A percentile compares a stretch with the other conserved stretches of the same genome.
Evolutionary conservation across 1,284 basidiomycete genomes (phyloP).

Genomic region (Mycena citricolor): DNA sequence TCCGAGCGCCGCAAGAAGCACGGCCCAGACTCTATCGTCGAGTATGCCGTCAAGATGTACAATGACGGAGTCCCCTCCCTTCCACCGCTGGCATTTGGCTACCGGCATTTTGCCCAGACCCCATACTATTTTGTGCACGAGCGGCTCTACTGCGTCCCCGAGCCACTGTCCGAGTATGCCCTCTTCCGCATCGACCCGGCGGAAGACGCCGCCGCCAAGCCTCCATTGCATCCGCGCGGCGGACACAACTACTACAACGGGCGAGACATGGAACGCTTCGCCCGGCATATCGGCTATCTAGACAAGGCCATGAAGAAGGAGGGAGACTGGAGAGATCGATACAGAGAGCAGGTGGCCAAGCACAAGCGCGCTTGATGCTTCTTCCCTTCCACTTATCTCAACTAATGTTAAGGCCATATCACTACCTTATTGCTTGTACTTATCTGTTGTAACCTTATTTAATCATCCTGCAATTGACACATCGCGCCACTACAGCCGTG

Average conservation of each 20-base stretch:
- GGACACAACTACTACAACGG: constrained; percentile 63
- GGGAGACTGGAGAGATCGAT: constrained; percentile 32
- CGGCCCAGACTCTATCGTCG: constrained; percentile 40
- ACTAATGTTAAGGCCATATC: too few relatives aligned
- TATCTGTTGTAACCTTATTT: too few relatives aligned
- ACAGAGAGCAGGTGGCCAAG: constrained; percentile 24
- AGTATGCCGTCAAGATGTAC: constrained; percentile 52
- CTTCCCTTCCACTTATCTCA: constrained; percentile 1
- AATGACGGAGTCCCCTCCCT: constrained; percentile 58
- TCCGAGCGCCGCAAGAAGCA: constrained; percentile 33
- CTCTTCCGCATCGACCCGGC: constrained; percentile 38
- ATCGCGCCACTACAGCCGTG: too few relatives aligned
- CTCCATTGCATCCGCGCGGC: constrained; percentile 41
- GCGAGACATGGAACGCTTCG: constrained; percentile 47
- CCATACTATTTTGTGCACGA: constrained; percentile 50
- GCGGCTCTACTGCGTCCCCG: constrained; percentile 45
- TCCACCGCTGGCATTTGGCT: constrained; percentile 49
- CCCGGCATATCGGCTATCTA: constrained; percentile 45
- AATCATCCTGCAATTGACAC: too few relatives aligned
- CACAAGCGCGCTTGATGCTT: constrained; percentile 7
- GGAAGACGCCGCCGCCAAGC: constrained; percentile 14
- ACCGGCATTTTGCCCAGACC: constrained; percentile 45
- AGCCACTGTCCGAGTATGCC: constrained; percentile 44
- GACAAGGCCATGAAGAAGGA: constrained; percentile 34
- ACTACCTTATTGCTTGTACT: too few relatives aligned